Percentiles rank a stretch among this genome's conserved stretches.
phyloP scores from a whole-genome alignment of 2,329 filamentous ascomycete species.

The Purpureocillium takamizusanense region DNA sequence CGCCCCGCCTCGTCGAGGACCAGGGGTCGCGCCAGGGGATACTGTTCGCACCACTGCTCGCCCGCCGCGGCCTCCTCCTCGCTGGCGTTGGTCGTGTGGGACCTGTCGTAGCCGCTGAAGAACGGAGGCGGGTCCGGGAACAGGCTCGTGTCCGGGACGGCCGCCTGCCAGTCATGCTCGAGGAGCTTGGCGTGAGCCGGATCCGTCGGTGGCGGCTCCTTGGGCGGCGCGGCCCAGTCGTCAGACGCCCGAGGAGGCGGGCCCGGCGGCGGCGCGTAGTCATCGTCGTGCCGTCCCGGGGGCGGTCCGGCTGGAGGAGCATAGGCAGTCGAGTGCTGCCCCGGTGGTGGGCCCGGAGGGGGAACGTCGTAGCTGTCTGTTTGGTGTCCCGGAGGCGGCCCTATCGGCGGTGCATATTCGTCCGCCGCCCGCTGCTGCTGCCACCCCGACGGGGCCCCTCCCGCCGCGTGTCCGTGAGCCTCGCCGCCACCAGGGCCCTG shows the following conservation, averaged over 20 bases:
- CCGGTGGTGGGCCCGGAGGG: too few relatives aligned
- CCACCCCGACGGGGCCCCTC: too few relatives aligned
- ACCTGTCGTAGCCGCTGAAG: conserved; percentile 52
- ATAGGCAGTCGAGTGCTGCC: conserved; percentile 7
- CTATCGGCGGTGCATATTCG: too few relatives aligned
- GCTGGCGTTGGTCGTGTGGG: conserved; percentile 61
- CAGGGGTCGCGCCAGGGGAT: conserved; percentile 49
- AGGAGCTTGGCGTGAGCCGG: conserved; percentile 20
- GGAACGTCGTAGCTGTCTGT: too few relatives aligned
- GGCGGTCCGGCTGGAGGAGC: conserved; percentile 21
- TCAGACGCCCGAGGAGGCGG: conserved; percentile 15
- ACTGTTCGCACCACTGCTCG: conserved; percentile 53
- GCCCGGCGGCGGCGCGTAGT: conserved; percentile 18
- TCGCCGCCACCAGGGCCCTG: too few relatives aligned
- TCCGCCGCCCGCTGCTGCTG: too few relatives aligned
- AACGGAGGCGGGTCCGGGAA: conserved; percentile 66
- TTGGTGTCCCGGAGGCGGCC: too few relatives aligned
- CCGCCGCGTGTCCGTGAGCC: too few relatives aligned
- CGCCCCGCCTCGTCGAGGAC: conserved; percentile 35
- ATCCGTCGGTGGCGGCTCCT: conserved; percentile 21
- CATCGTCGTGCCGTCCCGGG: conserved; percentile 13
- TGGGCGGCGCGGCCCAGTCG: conserved; percentile 25
- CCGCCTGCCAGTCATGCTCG: conserved; percentile 58
- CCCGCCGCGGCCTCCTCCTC: conserved; percentile 55
- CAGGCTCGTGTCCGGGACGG: conserved; percentile 63